These are phyloP conservation scores for Aureobasidium sp. DNA, from an alignment of 2,329 filamentous ascomycete genomes.

Conservation along the genomic window DNA sequence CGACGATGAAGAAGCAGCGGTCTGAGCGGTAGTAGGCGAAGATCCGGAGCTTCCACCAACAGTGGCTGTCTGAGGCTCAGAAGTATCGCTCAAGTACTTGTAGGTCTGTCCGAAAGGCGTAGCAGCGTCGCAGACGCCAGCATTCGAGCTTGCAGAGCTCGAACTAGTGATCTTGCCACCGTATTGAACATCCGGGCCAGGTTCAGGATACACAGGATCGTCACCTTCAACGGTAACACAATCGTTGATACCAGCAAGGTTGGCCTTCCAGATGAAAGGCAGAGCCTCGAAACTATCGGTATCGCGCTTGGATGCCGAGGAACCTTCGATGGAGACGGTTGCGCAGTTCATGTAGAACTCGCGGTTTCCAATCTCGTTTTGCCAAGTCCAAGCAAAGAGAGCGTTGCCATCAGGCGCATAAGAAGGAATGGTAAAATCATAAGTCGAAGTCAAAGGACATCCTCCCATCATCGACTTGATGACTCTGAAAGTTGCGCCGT, in stretches of 20 bases:
- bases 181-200: slow-evolving; percentile 36
- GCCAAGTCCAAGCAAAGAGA: slow-evolving; percentile 62
- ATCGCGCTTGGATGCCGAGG: slow-evolving; percentile 10
- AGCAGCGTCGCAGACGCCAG: slow-evolving; percentile 28
- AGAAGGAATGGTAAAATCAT: slow-evolving; percentile 59
- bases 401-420: slow-evolving; percentile 56
- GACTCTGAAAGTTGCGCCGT: slow-evolving; percentile 62
- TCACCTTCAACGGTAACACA: slow-evolving; percentile 34
- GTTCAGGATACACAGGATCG: slow-evolving; percentile 36
- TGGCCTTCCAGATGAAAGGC: slow-evolving; percentile 39
- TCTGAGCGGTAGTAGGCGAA: slow-evolving; percentile 7
- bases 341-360: slow-evolving; percentile 89
- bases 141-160: slow-evolving; percentile 19
- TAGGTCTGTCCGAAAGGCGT: slow-evolving; percentile 26
- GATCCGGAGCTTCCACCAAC: background rate
- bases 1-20: slow-evolving; percentile 1
- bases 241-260: slow-evolving; percentile 35
- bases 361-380: slow-evolving; percentile 53
- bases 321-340: slow-evolving; percentile 50
- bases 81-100: slow-evolving; percentile 10
- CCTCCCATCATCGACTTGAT: slow-evolving; percentile 56
- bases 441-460: slow-evolving; percentile 47
- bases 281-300: slow-evolving; percentile 20
- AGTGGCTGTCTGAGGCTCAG: background rate
- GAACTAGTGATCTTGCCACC: slow-evolving; percentile 28